Conservation (phyloP, 2,329 filamentous ascomycete species). For the Penicillium italicum region DNA sequence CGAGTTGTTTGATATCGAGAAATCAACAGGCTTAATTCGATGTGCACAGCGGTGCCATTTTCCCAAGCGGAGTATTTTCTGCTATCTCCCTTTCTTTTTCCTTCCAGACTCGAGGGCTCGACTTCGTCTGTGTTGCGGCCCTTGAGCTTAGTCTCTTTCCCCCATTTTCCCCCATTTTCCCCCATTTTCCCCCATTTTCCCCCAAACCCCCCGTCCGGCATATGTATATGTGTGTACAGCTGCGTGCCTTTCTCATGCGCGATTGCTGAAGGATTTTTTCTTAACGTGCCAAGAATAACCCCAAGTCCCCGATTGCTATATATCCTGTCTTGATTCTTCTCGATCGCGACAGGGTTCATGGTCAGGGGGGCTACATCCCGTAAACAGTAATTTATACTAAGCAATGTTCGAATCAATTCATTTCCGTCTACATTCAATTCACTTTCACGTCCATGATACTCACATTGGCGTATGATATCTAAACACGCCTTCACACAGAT, state of each 20-base stretch:
- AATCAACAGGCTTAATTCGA: constrained; percentile 32
- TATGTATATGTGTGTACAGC: constrained; percentile 75
- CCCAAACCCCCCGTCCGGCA: constrained; percentile 44
- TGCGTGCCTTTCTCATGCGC: constrained; percentile 57
- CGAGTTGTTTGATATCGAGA: constrained; percentile 27
- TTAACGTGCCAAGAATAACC: constrained; percentile 59
- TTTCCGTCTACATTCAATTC: background rate
- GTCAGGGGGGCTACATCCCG: constrained; percentile 45
- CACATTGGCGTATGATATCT: too few relatives aligned
- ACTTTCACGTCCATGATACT: background rate
- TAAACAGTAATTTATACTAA: constrained; percentile 18
- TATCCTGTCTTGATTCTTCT: constrained; percentile 42
- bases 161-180: background rate
- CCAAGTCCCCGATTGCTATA: constrained; percentile 46
- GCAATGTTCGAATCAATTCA: background rate
- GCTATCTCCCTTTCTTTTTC: constrained; percentile 3
- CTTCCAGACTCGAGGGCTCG: constrained; percentile 5
- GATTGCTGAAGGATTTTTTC: constrained; percentile 63
- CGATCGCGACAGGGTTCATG: constrained; percentile 47
- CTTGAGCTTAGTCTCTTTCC: constrained; percentile 11
- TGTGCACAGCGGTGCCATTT: constrained; percentile 21
- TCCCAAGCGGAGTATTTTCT: constrained; percentile 15
- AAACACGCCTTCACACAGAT: background rate
- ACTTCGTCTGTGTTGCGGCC: constrained; percentile 7
- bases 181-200: background rate